Evolutionary conservation across 257 asterid species (phyloP).

Genomic region (Solanum commersonii): DNA sequence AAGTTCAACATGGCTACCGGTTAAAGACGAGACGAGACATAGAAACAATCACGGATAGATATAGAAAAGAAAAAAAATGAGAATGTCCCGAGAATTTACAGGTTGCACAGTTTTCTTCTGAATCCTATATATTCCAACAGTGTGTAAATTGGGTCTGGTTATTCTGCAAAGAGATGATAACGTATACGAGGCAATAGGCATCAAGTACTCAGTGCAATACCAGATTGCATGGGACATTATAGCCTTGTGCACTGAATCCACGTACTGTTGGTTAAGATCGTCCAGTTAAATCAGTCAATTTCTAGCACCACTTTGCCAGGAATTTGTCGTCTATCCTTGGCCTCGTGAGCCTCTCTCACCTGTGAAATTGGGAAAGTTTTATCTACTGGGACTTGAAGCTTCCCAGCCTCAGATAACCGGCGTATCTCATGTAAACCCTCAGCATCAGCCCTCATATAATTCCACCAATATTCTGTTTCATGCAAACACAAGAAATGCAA

Average conservation of each 20-base stretch:
- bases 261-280: not conserved
- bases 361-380: constrained; percentile 57
- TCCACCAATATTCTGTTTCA: constrained; percentile 79
- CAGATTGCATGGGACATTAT: not conserved
- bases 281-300: constrained; percentile 28
- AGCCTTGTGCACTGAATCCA: constrained; percentile 1
- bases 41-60: not conserved
- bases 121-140: not conserved
- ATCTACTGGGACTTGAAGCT: constrained; percentile 75
- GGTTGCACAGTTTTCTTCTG: not conserved
- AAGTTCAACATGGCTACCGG: too few species aligned
- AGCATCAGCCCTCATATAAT: constrained; percentile 86
- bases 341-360: constrained; percentile 77
- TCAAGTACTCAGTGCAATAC: not conserved
- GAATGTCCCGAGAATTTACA: not conserved
- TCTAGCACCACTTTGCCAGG: constrained; percentile 84
- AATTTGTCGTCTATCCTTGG: constrained; percentile 58
- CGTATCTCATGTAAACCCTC: constrained; percentile 84
- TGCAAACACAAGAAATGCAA: not conserved
- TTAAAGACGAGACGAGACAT: not conserved
- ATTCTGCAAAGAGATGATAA: not conserved
- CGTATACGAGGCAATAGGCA: not conserved
- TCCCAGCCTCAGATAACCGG: constrained; percentile 52
- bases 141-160: not conserved
- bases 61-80: not conserved